Conservation (phyloP, 2,329 filamentous ascomycete genomes). For the Tolypocladium endophyticum region DNA sequence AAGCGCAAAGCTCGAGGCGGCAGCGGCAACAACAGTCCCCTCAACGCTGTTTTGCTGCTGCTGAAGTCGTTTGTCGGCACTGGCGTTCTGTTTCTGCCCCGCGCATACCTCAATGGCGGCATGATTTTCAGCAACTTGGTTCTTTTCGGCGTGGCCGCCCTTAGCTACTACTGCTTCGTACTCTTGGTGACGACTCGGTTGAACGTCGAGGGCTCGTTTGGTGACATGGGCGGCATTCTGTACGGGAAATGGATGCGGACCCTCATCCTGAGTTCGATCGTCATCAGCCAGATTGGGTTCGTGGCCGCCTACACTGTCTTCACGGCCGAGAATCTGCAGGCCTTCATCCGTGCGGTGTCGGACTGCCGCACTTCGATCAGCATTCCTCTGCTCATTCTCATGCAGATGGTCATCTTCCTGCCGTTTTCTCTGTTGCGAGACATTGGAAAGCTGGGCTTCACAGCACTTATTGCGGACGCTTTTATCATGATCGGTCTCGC, state of each 20-base stretch:
- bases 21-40: conserved; percentile 66
- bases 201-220: conserved; percentile 86
- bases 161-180: conserved; percentile 98
- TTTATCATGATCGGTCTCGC: conserved; percentile 90
- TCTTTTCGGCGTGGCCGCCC: conserved; percentile 68
- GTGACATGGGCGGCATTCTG: conserved; percentile 86
- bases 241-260: conserved; percentile 86
- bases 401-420: conserved; percentile 92
- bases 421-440: conserved; percentile 90
- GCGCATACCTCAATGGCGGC: conserved; percentile 89
- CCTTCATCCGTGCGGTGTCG: conserved; percentile 85
- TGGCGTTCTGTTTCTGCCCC: conserved; percentile 83
- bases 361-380: conserved; percentile 78
- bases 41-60: conserved; percentile 71
- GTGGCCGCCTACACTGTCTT: conserved; percentile 95
- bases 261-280: conserved; percentile 82
- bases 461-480: conserved; percentile 82
- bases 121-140: conserved; percentile 95
- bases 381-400: conserved; percentile 80
- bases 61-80: conserved; percentile 98
- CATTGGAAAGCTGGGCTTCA: conserved; percentile 94
- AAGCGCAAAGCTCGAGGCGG: conserved; percentile 66
- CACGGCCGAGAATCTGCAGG: conserved; percentile 88
- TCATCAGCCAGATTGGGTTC: conserved; percentile 91
- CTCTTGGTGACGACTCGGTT: conserved; percentile 80